Base-by-base conservation (phyloP, 305 asterid genomes). In the Fraxinus paxiana region DNA sequence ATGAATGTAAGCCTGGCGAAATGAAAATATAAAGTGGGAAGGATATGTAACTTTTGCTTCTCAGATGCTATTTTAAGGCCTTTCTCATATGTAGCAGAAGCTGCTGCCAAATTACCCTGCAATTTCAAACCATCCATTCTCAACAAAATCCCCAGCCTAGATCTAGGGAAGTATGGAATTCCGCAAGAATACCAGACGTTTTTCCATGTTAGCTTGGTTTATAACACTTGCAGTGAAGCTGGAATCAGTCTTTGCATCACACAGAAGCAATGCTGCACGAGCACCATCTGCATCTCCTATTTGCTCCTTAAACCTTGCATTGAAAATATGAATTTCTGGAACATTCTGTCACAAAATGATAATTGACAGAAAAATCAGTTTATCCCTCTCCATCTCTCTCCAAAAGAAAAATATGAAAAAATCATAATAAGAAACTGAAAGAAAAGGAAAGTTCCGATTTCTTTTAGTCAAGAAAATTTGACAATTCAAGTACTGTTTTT, bases 221-320 rank as follows among this genome's bases (percentile, higher is more conserved):
- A 83, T 84, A 78, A 86, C 85, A 37, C 83, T 86, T 78, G 84
- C 88, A 63, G 90, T 83, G 85, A 89, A 90, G 87, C 80, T 83
- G 78, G 88, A 88, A 80, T 89, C 92, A 79, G 89, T 84, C 86
- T 84, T 86, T 76, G 86, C 74, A 76, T 85, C 86, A 72, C 84
- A 87, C 71, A 75, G 85, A 86, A 80, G 83, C 86, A 91, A 83
- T 67, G 95, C 95, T 76, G 90, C 88, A 77, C 87, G 90, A n/a
- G 97, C 98, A 83, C 95, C 95, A 78, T 81, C 34, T 17, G 78
- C 77, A 79, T 95, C 94, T 84, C 97, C 97, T 48, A 91, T 85
- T 85, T 78, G 92, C 90, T 95, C 98, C 96, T 87, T 92, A 84
- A 87, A 92, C 87, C 93, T 91, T 71, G 97, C 94, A 86, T 79